Evolutionary conservation across 2,329 filamentous ascomycete genomes (phyloP), one percentile per base, ranked within the genome.

Genomic region (Calonectria pauciramosa): DNA sequence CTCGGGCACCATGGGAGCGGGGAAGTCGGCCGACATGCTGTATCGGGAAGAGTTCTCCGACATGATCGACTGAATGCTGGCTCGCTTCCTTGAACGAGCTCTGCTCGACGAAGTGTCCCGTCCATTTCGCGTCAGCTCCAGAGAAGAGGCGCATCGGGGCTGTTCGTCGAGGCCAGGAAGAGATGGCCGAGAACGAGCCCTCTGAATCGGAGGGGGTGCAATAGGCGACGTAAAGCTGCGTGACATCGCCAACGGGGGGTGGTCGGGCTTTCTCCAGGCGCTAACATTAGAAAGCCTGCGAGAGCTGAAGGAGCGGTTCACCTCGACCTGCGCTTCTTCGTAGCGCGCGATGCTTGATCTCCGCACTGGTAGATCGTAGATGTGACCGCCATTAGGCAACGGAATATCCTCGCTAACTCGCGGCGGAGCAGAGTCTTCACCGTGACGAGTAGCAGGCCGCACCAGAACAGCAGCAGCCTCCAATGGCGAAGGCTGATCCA

Each of bases 401-500:
- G 80, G 75, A 60, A 71, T 54, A 26, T 78, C 75, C 30, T 77
- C 77, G 30, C 49, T 56, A 1, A 71, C 70, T 7, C 76, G 70
- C 20, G 59, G 66, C 3, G 66, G 51, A 11, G 66, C 72, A 16
- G 73, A 79, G 32, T 81, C 80, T 38, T 80, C 79, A 23, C 80
- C 80, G 14, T 81, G 80, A 1, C 80, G 79, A 10, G 80, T 85
- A 9, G 81, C 81, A 26, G 84, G 83, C 23, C 83, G 56, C 13
- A 41, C 23, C 8, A 63, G 11, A 41, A 63, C 78, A 30, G 82
- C 79, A 2, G 80, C 73, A 13, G 80, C 80, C 20, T 80, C 79
- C 79, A 81, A 76, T 3, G 80, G 80, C 0, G 90, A 90, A 0
- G 89, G 89, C 59, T 90, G 87, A 72, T 92, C 90, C 67, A 88